Percentiles rank a stretch among this genome's conserved stretches.
Evolutionary conservation across 2,329 filamentous ascomycete genomes (phyloP).

Genomic region (Trichoderma harzianum): DNA sequence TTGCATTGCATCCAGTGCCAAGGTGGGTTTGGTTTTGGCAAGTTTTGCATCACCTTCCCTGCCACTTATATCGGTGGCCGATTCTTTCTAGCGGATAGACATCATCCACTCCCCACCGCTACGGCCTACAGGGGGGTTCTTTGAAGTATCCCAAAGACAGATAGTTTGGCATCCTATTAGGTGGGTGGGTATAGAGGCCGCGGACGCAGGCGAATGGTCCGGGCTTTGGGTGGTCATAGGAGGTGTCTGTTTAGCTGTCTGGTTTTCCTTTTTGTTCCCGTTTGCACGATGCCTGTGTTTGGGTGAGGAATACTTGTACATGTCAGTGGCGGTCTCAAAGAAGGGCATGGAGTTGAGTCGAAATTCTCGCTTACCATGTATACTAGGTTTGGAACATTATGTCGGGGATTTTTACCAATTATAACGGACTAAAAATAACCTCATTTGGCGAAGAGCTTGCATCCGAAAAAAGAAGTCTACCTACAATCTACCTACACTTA

Average conservation of each 20-base stretch:
- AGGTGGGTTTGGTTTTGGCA: constrained; percentile 1
- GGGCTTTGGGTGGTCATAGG: background rate
- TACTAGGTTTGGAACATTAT: background rate
- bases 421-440: background rate
- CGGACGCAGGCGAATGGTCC: background rate
- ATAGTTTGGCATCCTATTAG: background rate
- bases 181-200: constrained; percentile 6
- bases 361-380: background rate
- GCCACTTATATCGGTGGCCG: constrained; percentile 2
- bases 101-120: background rate
- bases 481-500: background rate
- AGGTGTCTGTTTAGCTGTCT: background rate
- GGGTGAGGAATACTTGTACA: background rate
- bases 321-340: background rate
- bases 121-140: background rate
- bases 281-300: background rate
- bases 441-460: constrained; percentile 5
- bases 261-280: background rate
- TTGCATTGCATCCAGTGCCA: constrained; percentile 7
- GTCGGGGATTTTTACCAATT: background rate
- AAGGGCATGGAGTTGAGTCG: background rate
- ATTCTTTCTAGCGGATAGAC: background rate
- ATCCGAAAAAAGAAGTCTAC: background rate
- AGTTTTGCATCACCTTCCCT: background rate
- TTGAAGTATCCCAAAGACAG: background rate